phyloP scores from a whole-genome alignment of 331 rosid species.

The Malus hybrid region DNA sequence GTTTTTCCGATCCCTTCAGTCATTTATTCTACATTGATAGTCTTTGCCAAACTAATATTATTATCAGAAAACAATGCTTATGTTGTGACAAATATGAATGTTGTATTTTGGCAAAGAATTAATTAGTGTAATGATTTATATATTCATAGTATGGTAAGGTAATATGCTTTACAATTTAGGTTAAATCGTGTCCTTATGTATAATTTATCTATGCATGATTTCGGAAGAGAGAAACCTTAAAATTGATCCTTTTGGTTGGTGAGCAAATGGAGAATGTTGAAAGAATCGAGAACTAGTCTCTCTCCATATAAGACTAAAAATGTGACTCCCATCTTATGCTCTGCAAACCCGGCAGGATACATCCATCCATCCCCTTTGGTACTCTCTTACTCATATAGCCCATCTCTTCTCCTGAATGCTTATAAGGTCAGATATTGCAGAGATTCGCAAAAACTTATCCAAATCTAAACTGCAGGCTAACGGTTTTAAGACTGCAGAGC shows the following conservation, averaged over 20 bases:
- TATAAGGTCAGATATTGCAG: not conserved
- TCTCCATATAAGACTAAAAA: slow-evolving; percentile 11
- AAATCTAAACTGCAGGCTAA: slow-evolving; percentile 8
- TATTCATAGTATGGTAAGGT: not conserved
- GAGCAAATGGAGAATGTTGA: slow-evolving; percentile 17
- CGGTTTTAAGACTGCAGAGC: not conserved
- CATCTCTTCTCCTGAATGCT: slow-evolving; percentile 27
- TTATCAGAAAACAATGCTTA: not conserved
- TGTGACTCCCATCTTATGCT: slow-evolving; percentile 32
- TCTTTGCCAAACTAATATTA: not conserved
- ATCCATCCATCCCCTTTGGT: slow-evolving; percentile 27
- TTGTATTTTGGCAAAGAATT: not conserved
- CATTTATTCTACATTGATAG: not conserved
- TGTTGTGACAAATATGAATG: too few relatives aligned
- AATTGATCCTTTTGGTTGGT: slow-evolving; percentile 2
- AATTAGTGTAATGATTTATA: too few relatives aligned
- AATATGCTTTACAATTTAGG: too few relatives aligned
- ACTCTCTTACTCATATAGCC: slow-evolving; percentile 12
- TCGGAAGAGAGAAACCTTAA: slow-evolving; percentile 8
- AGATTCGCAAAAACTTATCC: slow-evolving; percentile 20
- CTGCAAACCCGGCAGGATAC: slow-evolving; percentile 8
- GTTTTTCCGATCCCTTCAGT: not conserved
- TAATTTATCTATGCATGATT: not conserved
- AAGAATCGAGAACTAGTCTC: slow-evolving; percentile 20
- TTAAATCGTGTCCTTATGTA: not conserved